phyloP scores from a whole-genome alignment of 2,329 filamentous ascomycete species.

The Trichoderma sp. region DNA sequence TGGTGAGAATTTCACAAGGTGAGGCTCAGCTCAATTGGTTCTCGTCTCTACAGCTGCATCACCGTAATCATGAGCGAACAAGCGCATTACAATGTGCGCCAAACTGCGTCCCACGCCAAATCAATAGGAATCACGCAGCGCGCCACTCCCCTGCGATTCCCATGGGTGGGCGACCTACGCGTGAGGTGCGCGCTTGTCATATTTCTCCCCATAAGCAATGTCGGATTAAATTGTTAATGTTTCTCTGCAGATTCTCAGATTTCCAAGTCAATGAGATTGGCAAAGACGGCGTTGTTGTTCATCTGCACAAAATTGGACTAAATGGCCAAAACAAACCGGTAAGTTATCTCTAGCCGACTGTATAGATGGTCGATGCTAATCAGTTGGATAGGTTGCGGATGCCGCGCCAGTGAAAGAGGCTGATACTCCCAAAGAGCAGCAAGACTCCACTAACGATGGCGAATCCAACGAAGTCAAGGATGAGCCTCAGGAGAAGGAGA shows the following conservation, averaged over 20 bases:
- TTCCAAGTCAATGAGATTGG: conserved; percentile 91
- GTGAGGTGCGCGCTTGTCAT: conserved; percentile 39
- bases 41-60: conserved; percentile 2
- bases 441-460: conserved; percentile 23
- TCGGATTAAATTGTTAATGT: background rate
- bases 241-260: conserved; percentile 72
- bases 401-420: conserved; percentile 3
- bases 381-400: conserved; percentile 1
- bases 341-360: background rate
- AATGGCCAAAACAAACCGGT: conserved; percentile 29
- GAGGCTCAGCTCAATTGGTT: conserved; percentile 4
- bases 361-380: background rate
- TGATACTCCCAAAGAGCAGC: conserved; percentile 30
- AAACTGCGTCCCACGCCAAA: conserved; percentile 41
- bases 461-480: conserved; percentile 33
- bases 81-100: conserved; percentile 39
- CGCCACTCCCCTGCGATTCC: conserved; percentile 43
- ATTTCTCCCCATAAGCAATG: background rate
- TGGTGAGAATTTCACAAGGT: conserved; percentile 21
- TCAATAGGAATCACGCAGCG: conserved; percentile 48
- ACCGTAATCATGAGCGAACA: conserved; percentile 39
- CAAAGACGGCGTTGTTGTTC: conserved; percentile 74
- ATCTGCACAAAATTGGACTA: conserved; percentile 59
- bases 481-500: conserved; percentile 29
- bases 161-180: conserved; percentile 49